Base-by-base conservation (phyloP, 805 yeast genomes). In the Nakazawaea populi region DNA sequence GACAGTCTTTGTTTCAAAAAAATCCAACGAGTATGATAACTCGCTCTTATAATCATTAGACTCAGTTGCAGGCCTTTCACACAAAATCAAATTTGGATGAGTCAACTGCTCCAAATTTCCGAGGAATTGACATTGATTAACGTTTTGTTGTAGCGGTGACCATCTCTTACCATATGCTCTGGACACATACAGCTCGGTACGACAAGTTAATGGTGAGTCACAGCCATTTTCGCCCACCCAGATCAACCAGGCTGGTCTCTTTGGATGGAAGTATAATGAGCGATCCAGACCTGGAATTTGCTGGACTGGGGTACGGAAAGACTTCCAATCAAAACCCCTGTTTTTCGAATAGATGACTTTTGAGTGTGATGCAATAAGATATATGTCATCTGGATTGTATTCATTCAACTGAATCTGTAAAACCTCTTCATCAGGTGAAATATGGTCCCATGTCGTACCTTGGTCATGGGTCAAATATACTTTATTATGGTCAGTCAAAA, bases 391-490 rank as follows among this genome's bases (percentile, higher is more conserved):
- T 2, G 79, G 70, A 48, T 72, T 70, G 54, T 71, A 74, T 10
- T 77, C 76, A 52, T 91, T 87, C 48, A 79, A 77, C 41, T 71
- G 70, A 34, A 86, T 73, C 14, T 75, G 82, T 9, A 74, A 51
- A 44, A 86, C 73, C 40, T 73, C 75, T 27, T 79, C 70, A 29
- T 32, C 35, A 44, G 69, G 64, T 2, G 77, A 72, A 27, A 83
- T 70, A 48, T 67, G 65, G 45, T 71, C 73, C 74, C 87, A 79
- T 2, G 64, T 61, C 9, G 69, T 60, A 24, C 94, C 94, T 48
- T 85, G 86, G 63, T 88, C 82, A 57, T 80, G 83, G 1, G 96
- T 84, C 5, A 87, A 79, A 59, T 72, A 86, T 2, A 82, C 81
- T 34, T 74, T 72, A 49, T 77, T 73, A 35, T 75, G 72, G 32